Conservation (phyloP, 1,284 basidiomycete genomes). For the Gymnopus androsaceus region DNA sequence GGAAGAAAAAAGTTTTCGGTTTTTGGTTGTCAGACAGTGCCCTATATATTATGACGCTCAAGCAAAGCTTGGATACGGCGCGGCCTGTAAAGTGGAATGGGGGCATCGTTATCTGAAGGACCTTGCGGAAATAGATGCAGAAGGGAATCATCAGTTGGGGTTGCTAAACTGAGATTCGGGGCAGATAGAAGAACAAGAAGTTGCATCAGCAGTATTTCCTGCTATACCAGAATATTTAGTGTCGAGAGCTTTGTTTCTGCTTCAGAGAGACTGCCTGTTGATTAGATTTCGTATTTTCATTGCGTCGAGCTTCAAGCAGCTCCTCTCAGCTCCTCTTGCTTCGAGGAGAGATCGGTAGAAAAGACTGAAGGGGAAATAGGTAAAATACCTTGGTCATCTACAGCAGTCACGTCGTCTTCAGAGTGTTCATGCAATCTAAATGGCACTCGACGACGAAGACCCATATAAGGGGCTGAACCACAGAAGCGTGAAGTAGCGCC, state of each 20-base stretch:
- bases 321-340: slow-evolving; percentile 57
- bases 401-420: slow-evolving; percentile 31
- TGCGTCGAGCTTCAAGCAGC: slow-evolving; percentile 44
- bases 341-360: slow-evolving; percentile 29
- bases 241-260: slow-evolving; percentile 22
- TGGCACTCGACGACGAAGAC: slow-evolving; percentile 41
- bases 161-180: slow-evolving; percentile 1
- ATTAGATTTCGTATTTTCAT: slow-evolving; percentile 41
- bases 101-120: slow-evolving; percentile 17
- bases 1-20: no score
- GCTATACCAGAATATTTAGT: no score
- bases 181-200: slow-evolving; percentile 40
- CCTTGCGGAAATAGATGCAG: slow-evolving; percentile 43
- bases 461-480: no score
- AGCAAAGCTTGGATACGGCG: no score
- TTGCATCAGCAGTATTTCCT: no score
- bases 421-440: slow-evolving; percentile 38
- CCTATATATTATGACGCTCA: no score
- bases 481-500: no score
- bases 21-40: no score
- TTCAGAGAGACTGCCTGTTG: slow-evolving; percentile 37
- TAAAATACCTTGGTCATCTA: slow-evolving; percentile 54
- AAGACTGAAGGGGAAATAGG: neutral
- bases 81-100: slow-evolving; percentile 40
- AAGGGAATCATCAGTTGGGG: slow-evolving; percentile 25